Evolutionary conservation across 108 stramenopile species (phyloP).

Genomic region (Epipyxis sp.): DNA sequence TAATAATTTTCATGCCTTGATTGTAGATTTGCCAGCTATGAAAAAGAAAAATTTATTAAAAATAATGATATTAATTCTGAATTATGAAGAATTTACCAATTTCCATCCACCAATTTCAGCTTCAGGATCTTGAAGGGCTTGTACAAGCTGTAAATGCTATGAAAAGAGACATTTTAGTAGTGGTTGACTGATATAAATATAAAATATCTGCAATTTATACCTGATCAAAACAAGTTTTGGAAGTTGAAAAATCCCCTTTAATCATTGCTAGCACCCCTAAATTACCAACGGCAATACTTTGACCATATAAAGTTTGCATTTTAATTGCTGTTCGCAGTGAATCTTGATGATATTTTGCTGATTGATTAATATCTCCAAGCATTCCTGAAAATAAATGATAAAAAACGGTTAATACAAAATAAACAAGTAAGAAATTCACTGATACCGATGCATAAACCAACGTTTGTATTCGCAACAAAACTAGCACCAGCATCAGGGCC

Average conservation of each 20-base stretch:
- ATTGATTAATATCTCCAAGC: constrained; percentile 39
- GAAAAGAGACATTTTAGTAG: not conserved
- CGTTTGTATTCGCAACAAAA: constrained; percentile 53
- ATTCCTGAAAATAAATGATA: no score
- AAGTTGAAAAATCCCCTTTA: constrained; percentile 42
- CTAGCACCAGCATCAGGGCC: constrained; percentile 46
- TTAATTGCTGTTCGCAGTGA: constrained; percentile 48
- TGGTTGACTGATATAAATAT: not conserved
- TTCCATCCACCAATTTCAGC: constrained; percentile 54
- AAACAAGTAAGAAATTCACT: no score
- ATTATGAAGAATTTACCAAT: constrained; percentile 29
- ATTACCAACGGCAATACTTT: constrained; percentile 56
- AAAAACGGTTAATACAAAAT: no score
- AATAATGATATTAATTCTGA: constrained; percentile 23
- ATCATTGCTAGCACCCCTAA: constrained; percentile 47
- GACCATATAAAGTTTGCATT: constrained; percentile 44
- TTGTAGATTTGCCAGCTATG: constrained; percentile 6
- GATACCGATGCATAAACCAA: constrained; percentile 52
- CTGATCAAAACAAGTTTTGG: constrained; percentile 54
- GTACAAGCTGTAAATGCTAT: constrained; percentile 50
- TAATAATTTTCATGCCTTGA: not conserved
- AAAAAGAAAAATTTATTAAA: constrained; percentile 31
- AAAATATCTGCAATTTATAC: not conserved
- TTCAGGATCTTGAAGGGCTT: constrained; percentile 43
- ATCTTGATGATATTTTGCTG: constrained; percentile 54